Evolutionary conservation across 495 filamentous ascomycete species (phyloP), one percentile per base, ranked within the genome.

Genomic region (Penicillium daleae): DNA sequence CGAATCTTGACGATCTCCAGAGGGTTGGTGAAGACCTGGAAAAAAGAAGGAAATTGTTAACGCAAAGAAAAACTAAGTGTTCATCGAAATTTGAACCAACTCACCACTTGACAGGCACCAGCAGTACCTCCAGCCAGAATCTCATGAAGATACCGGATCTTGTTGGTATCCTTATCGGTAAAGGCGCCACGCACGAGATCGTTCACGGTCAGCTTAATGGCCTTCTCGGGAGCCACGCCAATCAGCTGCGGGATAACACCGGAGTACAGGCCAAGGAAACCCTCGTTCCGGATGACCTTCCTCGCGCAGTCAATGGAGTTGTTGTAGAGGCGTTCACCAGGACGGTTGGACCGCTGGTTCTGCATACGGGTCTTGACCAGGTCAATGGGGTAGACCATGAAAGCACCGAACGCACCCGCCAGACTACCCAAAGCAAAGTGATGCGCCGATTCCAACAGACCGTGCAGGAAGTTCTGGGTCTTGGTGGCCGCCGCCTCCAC

Each of bases 1-100:
- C 95, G 90, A 67, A 99, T 99, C 83, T 99, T 99, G 74, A 99
- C 95, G 70, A 99, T 99, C 76, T 99, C 95, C 12, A 99, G 85
- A 39, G 95, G 95, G 75, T 97, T 99, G 67, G 93, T 96, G 78
- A 97, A 97, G 62, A 97, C 86, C 92, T 96, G 55, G n/a, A n/a
- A n/a, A 19, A 6, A 33, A 42, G 29, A 39, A 27, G 27, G 22
- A 15, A 54, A 39, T 40, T 22, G 44, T 49, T 35, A 56, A 21
- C 10, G 27, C 33, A 3, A 19, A 50, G 8, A 40, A 37, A 35
- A 2, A 13, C n/a, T 26, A 0, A 59, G 21, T 2, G 21, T 22
- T 35, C 4, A 26, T 26, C 17, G 10, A 15, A 12, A 29, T 19
- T 22, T 54, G 51, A 2, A 12, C 17, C 19, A 60, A 88, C 89